Percentiles rank a stretch among this genome's conserved stretches.
These are phyloP conservation scores for Pythium aristosporum DNA, from an alignment of 352 stramenopile species.

Conservation along the genomic window DNA sequence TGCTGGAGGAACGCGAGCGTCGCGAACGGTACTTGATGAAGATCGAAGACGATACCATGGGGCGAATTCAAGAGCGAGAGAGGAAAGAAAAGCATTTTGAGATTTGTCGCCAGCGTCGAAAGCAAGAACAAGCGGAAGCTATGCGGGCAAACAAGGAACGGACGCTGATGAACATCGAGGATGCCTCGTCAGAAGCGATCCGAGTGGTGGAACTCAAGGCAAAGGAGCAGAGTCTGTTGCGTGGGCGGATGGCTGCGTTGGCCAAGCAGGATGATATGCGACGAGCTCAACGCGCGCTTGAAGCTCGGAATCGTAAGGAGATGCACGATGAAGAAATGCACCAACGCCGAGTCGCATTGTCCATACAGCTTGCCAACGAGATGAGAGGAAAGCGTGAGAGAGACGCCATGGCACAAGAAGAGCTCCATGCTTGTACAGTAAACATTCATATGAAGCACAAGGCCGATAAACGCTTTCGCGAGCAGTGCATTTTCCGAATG, in stretches of 20 bases:
- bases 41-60: constrained; percentile 35
- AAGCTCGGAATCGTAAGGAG: constrained; percentile 49
- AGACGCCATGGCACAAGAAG: constrained; percentile 46
- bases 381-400: constrained; percentile 47
- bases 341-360: constrained; percentile 42
- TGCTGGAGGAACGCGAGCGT: constrained; percentile 49
- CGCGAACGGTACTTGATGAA: constrained; percentile 50
- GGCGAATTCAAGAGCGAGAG: constrained; percentile 32
- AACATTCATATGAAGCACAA: constrained; percentile 19
- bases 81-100: constrained; percentile 45
- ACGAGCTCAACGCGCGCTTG: constrained; percentile 35
- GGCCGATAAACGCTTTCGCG: constrained; percentile 34
- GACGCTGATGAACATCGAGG: constrained; percentile 46
- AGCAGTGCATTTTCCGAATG: constrained; percentile 44
- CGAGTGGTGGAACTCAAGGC: constrained; percentile 17
- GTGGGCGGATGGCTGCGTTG: constrained; percentile 44
- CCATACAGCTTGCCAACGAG: constrained; percentile 28
- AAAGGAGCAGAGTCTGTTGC: constrained; percentile 36
- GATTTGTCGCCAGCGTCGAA: constrained; percentile 36
- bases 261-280: constrained; percentile 35
- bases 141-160: constrained; percentile 33
- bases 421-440: constrained; percentile 24
- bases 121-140: constrained; percentile 32
- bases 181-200: constrained; percentile 26
- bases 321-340: constrained; percentile 71